phyloP scores from a whole-genome alignment of 495 filamentous ascomycete genomes.

The Astrothelium subdiscretum region DNA sequence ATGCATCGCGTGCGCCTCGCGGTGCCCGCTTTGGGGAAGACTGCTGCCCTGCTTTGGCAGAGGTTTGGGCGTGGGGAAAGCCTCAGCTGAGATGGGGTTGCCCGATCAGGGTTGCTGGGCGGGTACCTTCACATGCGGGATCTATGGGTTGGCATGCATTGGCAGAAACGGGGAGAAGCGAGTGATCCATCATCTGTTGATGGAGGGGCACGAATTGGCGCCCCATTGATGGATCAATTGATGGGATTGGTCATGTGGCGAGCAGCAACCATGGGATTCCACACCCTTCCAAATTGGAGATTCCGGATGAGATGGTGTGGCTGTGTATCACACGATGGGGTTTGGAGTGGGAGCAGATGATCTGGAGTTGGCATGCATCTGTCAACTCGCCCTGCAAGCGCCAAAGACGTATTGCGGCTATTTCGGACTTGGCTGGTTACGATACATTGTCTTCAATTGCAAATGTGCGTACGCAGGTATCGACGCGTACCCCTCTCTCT shows the following conservation, averaged over 20 bases:
- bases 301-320: not conserved
- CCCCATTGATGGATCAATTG: not conserved
- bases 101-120: not conserved
- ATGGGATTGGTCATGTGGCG: not conserved
- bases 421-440: not conserved
- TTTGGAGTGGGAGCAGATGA: not conserved
- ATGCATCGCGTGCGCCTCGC: not conserved
- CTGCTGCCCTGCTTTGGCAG: not conserved
- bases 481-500: too few relatives aligned
- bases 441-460: not conserved
- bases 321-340: constrained; percentile 1
- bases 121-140: not conserved
- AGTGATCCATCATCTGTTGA: not conserved
- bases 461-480: not conserved
- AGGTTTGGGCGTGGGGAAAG: not conserved
- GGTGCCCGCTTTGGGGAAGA: not conserved
- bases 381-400: not conserved
- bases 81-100: not conserved
- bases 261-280: not conserved
- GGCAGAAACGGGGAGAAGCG: not conserved
- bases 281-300: not conserved
- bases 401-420: not conserved
- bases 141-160: not conserved
- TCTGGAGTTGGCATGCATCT: not conserved
- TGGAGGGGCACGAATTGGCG: not conserved